A percentile compares a stretch with the other conserved stretches of the same genome.
These are phyloP conservation scores for Emergomyces pasteurianus DNA, from an alignment of 2,329 filamentous ascomycete genomes.

Conservation along the genomic window DNA sequence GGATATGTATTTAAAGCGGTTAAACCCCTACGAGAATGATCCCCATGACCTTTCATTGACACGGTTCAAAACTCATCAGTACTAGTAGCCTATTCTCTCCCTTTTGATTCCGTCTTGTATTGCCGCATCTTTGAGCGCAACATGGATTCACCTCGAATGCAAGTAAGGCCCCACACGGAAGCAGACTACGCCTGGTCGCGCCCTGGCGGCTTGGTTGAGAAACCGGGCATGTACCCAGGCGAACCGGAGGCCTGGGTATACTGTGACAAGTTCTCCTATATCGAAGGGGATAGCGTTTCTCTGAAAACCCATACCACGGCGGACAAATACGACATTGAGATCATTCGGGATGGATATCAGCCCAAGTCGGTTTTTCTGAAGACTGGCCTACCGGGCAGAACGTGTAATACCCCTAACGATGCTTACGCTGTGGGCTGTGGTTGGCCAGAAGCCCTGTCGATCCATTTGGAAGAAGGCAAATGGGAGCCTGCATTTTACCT, in stretches of 20 bases:
- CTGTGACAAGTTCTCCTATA: neutral
- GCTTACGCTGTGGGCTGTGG: neutral
- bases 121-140: neutral
- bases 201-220: neutral
- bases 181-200: neutral
- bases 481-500: neutral
- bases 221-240: neutral
- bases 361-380: neutral
- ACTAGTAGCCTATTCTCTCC: no score
- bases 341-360: neutral
- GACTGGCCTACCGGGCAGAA: neutral
- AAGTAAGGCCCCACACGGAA: neutral
- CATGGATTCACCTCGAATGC: neutral
- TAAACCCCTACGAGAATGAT: neutral
- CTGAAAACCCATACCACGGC: neutral
- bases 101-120: neutral
- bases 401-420: neutral
- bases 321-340: neutral
- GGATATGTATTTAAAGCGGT: neutral
- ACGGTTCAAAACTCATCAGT: neutral
- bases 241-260: neutral
- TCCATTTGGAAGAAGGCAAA: neutral
- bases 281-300: neutral
- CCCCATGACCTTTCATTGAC: neutral
- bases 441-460: neutral